Percentiles rank a stretch among this genome's conserved stretches.
These are phyloP conservation scores for Cucumis hystrix DNA, from an alignment of 306 rosid species.

Conservation along the genomic window DNA sequence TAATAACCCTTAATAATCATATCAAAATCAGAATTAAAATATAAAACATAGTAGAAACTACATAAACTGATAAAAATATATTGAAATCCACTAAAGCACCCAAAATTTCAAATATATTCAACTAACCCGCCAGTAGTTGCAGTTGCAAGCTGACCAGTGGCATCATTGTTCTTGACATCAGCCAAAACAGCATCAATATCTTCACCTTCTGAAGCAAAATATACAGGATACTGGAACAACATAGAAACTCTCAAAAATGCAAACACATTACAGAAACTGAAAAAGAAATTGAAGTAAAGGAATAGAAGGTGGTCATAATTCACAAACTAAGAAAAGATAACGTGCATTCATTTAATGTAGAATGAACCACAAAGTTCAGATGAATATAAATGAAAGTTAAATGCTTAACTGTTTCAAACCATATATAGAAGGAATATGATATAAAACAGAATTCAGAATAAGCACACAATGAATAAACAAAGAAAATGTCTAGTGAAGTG, in stretches of 20 bases:
- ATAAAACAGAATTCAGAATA: not conserved
- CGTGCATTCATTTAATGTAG: not conserved
- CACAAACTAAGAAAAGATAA: not conserved
- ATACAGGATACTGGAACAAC: conserved; percentile 81
- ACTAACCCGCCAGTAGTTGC: conserved; percentile 98
- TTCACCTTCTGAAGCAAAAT: conserved; percentile 86
- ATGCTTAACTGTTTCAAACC: not conserved
- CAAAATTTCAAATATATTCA: conserved; percentile 2
- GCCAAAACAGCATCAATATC: conserved; percentile 55
- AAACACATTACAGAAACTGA: not conserved
- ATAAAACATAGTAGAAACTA: not conserved
- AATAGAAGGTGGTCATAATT: not conserved
- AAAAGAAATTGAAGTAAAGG: not conserved
- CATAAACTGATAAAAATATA: not conserved
- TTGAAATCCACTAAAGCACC: not conserved
- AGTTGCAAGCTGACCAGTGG: conserved; percentile 94
- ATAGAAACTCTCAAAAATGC: conserved; percentile 4
- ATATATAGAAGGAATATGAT: not conserved
- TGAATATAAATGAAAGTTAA: not conserved
- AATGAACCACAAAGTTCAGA: not conserved
- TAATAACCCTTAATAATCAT: not conserved
- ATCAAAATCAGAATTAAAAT: not conserved
- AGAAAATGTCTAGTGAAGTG: not conserved
- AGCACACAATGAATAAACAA: not conserved
- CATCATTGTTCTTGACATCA: conserved; percentile 82